Base-by-base conservation (phyloP, 352 stramenopile species). In the Phytophthora pluvialis region DNA sequence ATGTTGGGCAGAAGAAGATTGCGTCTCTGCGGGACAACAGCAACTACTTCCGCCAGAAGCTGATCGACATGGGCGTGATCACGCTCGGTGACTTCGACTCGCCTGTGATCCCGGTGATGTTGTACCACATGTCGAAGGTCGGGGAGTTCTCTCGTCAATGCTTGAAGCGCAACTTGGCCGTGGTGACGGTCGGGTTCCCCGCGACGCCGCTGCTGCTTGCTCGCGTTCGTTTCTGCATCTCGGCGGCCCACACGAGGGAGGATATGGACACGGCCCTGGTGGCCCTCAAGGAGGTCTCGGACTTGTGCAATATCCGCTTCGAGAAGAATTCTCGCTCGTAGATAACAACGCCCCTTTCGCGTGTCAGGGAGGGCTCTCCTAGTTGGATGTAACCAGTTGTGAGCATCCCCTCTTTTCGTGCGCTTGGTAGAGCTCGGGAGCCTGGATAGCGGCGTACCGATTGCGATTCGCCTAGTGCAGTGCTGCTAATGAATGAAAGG, bases 51-150 rank as follows among this genome's bases (percentile, higher is more conserved):
- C 86, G 97, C 40, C 93, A 98, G 77, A 84, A 93, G 33, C 76
- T 99, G 28, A 92, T 95, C 11, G 83, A 98, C 40, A 97, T 99
- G 86, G 97, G 97, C 9, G 90, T 75, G 61, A 94, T 91, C 28
- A 92, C 93, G 26, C 72, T 97, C 0, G 98, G 97, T 28, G 84
- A 99, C 67, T 98, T 98, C 51, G 97, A 99, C 74, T 98, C 93
- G 40, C 97, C 98, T 16, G 95, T 99, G 46, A 99, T 99, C 68
- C 98, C 98, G 0, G 94, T 99, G 42, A 98, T 99, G 93, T 75
- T 99, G 35, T 99, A 99, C 82, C 93, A 98, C 70, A 97, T 98
- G 47, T 98, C 91, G 12, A 99, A 99, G 80, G 98, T 99, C 42
- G 89, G 91, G 12, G 95, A 97, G 39, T 99, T 99, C 73, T 98